These are phyloP conservation scores for Nannochloris sp. DNA, from an alignment of 139 green algal species.

Conservation along the genomic window DNA sequence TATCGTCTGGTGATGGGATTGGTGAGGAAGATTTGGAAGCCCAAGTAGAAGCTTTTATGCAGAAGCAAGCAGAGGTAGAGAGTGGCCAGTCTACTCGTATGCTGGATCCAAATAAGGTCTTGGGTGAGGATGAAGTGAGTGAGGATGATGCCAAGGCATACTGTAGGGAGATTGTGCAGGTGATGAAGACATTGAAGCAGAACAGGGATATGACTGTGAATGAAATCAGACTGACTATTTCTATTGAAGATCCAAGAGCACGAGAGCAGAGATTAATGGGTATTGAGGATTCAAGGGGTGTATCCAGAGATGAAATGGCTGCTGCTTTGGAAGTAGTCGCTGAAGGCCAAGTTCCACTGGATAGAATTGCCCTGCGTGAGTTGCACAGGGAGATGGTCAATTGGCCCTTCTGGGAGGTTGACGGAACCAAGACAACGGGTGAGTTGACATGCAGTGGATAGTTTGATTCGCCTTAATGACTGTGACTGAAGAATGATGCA, in stretches of 20 bases:
- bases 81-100: constrained; percentile 31
- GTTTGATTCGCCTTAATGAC: background rate
- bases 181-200: constrained; percentile 54
- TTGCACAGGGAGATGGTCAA: constrained; percentile 66
- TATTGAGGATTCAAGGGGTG: constrained; percentile 66
- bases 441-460: background rate
- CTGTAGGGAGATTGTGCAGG: constrained; percentile 60
- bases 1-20: background rate
- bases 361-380: constrained; percentile 74
- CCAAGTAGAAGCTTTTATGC: constrained; percentile 75
- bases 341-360: constrained; percentile 64
- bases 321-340: constrained; percentile 64
- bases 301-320: constrained; percentile 81
- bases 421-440: constrained; percentile 13
- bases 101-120: constrained; percentile 24
- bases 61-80: constrained; percentile 71
- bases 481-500: constrained; percentile 10
- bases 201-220: constrained; percentile 72
- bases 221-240: constrained; percentile 69
- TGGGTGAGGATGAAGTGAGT: constrained; percentile 37
- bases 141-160: constrained; percentile 57
- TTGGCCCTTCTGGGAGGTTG: constrained; percentile 54
- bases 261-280: constrained; percentile 41
- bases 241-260: constrained; percentile 69
- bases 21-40: constrained; percentile 61